Percentiles rank a stretch among this genome's conserved stretches.
Evolutionary conservation across 768 basidiomycete species (phyloP).

Genomic region (Inosperma sp.): DNA sequence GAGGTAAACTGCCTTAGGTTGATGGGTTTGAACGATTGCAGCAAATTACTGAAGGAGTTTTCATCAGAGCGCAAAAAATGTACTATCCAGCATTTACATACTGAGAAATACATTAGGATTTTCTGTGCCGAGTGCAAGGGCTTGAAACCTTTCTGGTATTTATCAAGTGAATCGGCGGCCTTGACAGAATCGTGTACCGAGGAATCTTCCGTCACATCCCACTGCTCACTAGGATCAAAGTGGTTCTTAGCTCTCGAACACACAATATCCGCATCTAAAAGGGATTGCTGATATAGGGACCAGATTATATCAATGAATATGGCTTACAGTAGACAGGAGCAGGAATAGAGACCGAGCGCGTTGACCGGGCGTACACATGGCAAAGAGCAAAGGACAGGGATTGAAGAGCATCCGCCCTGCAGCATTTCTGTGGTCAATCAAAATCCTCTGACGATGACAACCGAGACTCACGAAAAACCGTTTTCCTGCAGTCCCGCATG

Average conservation of each 20-base stretch:
- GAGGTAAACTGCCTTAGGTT: neutral
- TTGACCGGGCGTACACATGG: slow-evolving; percentile 62
- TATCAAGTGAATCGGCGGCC: slow-evolving; percentile 35
- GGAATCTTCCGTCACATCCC: slow-evolving; percentile 37
- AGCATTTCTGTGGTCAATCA: too few species aligned
- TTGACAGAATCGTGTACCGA: slow-evolving; percentile 29
- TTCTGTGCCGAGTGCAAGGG: slow-evolving; percentile 34
- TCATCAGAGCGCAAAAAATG: neutral
- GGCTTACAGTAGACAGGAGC: slow-evolving; percentile 75
- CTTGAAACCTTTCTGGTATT: slow-evolving; percentile 48
- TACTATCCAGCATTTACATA: slow-evolving; percentile 17
- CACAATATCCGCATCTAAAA: slow-evolving; percentile 71
- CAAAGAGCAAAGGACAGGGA: slow-evolving; percentile 61
- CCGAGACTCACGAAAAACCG: slow-evolving; percentile 45
- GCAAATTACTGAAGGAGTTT: neutral
- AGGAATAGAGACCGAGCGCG: slow-evolving; percentile 77
- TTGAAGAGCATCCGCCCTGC: slow-evolving; percentile 64
- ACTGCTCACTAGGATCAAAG: slow-evolving; percentile 39
- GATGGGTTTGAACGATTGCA: too few species aligned
- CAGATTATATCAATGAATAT: neutral
- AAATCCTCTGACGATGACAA: neutral
- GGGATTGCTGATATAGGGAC: neutral
- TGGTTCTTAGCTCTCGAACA: slow-evolving; percentile 33
- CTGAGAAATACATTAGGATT: slow-evolving; percentile 40
- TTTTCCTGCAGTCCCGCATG: slow-evolving; percentile 37